Base-by-base conservation (phyloP, 164 flowering plant species). In the Sextonia rubra region DNA sequence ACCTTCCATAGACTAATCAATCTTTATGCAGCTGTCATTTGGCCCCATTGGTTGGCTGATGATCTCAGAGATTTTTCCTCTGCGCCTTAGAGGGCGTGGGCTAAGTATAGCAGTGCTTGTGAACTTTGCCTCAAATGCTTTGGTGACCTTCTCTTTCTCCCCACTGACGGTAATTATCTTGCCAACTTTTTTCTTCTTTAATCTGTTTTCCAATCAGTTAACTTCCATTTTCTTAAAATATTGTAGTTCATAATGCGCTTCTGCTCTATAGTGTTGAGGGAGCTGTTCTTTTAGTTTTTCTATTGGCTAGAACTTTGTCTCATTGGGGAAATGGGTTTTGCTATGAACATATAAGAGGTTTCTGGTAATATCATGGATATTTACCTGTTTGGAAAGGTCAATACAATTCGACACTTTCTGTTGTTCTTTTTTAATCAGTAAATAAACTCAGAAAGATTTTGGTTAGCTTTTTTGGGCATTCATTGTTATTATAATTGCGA, bases 1-100 rank as follows among this genome's bases (percentile, higher is more conserved):
- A 6, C 58, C 62, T 78, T 20, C 55, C 60, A 72, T 37, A 49
- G 52, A 73, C 55, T 76, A 26, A 37, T 37, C 44, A 37, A 37
- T 37, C 44, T 2, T 76, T 79, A 71, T 84, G 80, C 91, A 94
- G 97, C 23, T 92, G 71, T 94, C 99, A 24, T 92, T 92, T 83
- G 99, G 99, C 68, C 97, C 99, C 8, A 92, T 94, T 78, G 97
- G 99, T 49, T 94, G 98, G 98, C 83, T 94, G 77, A 89, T 94
- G 97, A 92, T 94, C 56, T 92, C 99, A 1, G 97, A 94, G 85
- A 82, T 94, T 71, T 92, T 94, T 71, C 99, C 99, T 2, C 75
- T 94, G 56, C 89, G 95, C 12, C 73, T 92, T 24, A 82, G 97
- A 80, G 99, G 97, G 26, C 80, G 89, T 70, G 97, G 97, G 71